A percentile compares a stretch with the other conserved stretches of the same genome.
These are phyloP conservation scores for Begonia loranthoides DNA, from an alignment of 306 rosid species.

Conservation along the genomic window DNA sequence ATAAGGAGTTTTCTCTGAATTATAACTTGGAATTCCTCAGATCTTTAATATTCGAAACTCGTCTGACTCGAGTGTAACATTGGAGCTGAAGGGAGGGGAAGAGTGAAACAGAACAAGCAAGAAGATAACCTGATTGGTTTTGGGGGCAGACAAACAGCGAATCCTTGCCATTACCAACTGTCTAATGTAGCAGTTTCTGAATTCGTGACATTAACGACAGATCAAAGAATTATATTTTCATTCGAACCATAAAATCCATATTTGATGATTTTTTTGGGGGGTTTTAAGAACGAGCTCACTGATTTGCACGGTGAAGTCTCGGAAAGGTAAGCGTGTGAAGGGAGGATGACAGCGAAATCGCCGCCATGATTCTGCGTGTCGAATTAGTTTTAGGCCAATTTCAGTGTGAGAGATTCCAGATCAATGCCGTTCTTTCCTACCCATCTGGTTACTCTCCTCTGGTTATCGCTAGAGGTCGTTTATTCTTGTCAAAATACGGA, in stretches of 20 bases:
- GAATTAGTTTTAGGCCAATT: conserved; percentile 2
- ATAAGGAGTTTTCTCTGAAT: no score
- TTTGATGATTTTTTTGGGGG: not conserved
- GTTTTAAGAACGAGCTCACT: conserved; percentile 21
- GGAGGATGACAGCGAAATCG: not conserved
- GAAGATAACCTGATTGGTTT: conserved; percentile 75
- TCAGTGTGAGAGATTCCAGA: not conserved
- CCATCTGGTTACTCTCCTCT: not conserved
- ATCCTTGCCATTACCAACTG: conserved; percentile 56
- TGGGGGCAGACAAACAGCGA: conserved; percentile 85
- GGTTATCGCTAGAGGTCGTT: not conserved
- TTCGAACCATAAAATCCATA: not conserved
- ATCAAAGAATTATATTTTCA: not conserved
- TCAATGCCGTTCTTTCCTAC: not conserved
- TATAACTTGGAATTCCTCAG: no score
- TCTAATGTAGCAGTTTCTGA: conserved; percentile 29
- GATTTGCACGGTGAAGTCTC: conserved; percentile 20
- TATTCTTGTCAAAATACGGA: not conserved
- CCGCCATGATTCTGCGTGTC: conserved; percentile 1
- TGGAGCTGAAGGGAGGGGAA: not conserved
- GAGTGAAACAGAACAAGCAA: not conserved
- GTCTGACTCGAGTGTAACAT: no score
- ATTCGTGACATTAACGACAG: not conserved
- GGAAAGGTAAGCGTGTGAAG: not conserved
- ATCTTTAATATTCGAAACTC: no score